phyloP scores from a whole-genome alignment of 441 rosid genomes.

The Gossypium laxum region DNA sequence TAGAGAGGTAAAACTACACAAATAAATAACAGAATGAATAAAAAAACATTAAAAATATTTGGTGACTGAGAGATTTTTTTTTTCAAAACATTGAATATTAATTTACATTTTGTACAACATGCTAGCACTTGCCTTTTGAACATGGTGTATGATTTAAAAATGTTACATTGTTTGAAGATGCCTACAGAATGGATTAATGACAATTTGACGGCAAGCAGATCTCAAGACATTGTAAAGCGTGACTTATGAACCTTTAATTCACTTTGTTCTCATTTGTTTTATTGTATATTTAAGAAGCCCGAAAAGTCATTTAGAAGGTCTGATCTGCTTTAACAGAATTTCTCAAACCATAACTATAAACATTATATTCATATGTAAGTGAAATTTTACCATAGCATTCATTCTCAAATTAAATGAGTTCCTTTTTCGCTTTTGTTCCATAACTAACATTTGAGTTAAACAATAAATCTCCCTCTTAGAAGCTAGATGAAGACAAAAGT shows the following conservation, averaged over 20 bases:
- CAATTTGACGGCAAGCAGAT: background rate
- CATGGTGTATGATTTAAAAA: background rate
- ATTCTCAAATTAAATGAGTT: constrained; percentile 7
- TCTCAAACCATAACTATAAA: background rate
- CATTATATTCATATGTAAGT: constrained; percentile 3
- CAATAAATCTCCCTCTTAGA: background rate
- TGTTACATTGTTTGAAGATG: background rate
- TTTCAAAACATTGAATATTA: background rate
- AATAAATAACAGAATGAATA: background rate
- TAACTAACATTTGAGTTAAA: background rate
- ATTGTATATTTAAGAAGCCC: background rate
- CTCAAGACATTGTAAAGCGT: background rate
- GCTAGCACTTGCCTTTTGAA: constrained; percentile 6
- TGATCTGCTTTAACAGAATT: background rate
- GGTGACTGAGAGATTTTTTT: background rate
- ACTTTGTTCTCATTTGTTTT: background rate
- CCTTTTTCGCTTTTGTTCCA: background rate
- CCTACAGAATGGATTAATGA: background rate
- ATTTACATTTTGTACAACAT: background rate
- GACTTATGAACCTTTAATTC: constrained; percentile 2
- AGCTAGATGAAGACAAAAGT: background rate
- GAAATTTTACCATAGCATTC: background rate
- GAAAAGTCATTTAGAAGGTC: background rate
- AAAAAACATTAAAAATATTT: background rate
- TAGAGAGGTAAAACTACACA: background rate